These are phyloP conservation scores for Pichia sporocuriosa DNA, from an alignment of 805 yeast species.

Conservation along the genomic window DNA sequence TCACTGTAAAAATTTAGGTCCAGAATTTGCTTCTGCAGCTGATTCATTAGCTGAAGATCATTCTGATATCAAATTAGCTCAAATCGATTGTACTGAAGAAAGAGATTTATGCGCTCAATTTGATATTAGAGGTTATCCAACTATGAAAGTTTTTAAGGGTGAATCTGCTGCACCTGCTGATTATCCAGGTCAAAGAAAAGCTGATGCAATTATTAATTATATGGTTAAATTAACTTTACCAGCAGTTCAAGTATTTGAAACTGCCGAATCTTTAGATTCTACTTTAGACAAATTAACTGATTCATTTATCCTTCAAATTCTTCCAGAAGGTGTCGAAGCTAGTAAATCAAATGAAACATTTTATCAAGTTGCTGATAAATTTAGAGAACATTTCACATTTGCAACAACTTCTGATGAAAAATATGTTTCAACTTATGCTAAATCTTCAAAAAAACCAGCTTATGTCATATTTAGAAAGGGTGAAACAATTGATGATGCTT, in stretches of 20 bases:
- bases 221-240: constrained; percentile 83
- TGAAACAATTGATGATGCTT: constrained; percentile 41
- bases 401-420: constrained; percentile 38
- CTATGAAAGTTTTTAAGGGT: constrained; percentile 68
- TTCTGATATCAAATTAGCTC: constrained; percentile 66
- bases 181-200: constrained; percentile 80
- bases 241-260: constrained; percentile 48
- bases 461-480: constrained; percentile 44
- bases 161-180: constrained; percentile 41
- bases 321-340: constrained; percentile 28
- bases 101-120: constrained; percentile 60
- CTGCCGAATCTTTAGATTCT: constrained; percentile 43
- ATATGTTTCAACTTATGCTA: constrained; percentile 31
- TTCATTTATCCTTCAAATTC: constrained; percentile 51
- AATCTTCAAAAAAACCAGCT: constrained; percentile 30
- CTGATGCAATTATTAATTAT: constrained; percentile 68
- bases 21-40: constrained; percentile 72
- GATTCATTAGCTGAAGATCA: constrained; percentile 41
- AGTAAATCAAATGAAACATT: constrained; percentile 46
- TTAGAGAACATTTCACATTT: constrained; percentile 62
- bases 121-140: constrained; percentile 78
- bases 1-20: constrained; percentile 84
- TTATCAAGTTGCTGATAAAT: constrained; percentile 50
- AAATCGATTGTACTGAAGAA: constrained; percentile 79
- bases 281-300: constrained; percentile 40